A percentile compares a stretch with the other conserved stretches of the same genome.
phyloP scores from a whole-genome alignment of 495 filamentous ascomycete species.

The Neurospora terricola region DNA sequence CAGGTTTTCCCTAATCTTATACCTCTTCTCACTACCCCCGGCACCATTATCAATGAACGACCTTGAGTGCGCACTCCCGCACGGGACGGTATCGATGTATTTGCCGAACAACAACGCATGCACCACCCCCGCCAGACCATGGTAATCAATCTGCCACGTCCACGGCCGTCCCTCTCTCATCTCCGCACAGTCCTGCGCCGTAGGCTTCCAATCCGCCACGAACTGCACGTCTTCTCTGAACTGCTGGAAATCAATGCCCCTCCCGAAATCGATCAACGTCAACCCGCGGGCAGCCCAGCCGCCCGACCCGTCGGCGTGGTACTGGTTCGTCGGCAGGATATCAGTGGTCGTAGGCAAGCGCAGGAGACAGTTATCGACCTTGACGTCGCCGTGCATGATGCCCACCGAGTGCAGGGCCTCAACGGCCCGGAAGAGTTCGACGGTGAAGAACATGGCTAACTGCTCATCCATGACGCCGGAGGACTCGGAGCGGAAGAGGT shows the following conservation, averaged over 20 bases:
- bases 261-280: slow-evolving; percentile 86
- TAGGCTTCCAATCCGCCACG: slow-evolving; percentile 87
- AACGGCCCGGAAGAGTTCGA: slow-evolving; percentile 84
- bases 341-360: slow-evolving; percentile 54
- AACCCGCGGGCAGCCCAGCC: slow-evolving; percentile 80
- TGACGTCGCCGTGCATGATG: slow-evolving; percentile 88
- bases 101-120: slow-evolving; percentile 85
- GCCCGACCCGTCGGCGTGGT: slow-evolving; percentile 56
- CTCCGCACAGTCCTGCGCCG: slow-evolving; percentile 79
- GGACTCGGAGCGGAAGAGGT: slow-evolving; percentile 64
- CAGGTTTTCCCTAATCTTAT: slow-evolving; percentile 59
- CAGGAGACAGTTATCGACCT: slow-evolving; percentile 88
- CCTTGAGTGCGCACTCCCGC: slow-evolving; percentile 1
- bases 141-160: slow-evolving; percentile 95
- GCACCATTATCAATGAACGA: slow-evolving; percentile 14
- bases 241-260: slow-evolving; percentile 83
- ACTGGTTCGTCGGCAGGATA: slow-evolving; percentile 37
- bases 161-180: slow-evolving; percentile 86
- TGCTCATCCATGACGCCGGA: slow-evolving; percentile 72
- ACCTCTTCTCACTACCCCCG: slow-evolving; percentile 44
- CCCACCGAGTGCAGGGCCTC: slow-evolving; percentile 73
- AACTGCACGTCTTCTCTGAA: slow-evolving; percentile 75
- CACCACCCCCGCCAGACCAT: slow-evolving; percentile 77
- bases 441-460: slow-evolving; percentile 86
- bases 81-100: slow-evolving; percentile 74